A percentile compares a stretch with the other conserved stretches of the same genome.
phyloP scores from a whole-genome alignment of 768 basidiomycete species.

The Piloderma croceum region DNA sequence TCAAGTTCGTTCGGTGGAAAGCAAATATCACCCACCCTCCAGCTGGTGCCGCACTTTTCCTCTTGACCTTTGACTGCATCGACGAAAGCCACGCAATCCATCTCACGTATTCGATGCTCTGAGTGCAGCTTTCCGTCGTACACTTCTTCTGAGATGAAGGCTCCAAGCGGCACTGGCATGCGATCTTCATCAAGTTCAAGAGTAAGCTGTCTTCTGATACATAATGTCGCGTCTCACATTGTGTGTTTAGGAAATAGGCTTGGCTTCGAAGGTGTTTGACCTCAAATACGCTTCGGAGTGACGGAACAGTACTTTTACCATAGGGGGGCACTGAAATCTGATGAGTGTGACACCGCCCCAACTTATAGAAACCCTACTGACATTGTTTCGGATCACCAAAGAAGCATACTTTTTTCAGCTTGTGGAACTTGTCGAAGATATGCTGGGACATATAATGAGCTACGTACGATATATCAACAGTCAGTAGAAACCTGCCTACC shows the following conservation, averaged over 20 bases:
- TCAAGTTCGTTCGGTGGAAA: background rate
- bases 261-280: slow-evolving; percentile 31
- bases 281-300: slow-evolving; percentile 43
- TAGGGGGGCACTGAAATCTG: slow-evolving; percentile 42
- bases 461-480: background rate
- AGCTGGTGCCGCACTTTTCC: slow-evolving; percentile 27
- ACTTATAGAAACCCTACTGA: slow-evolving; percentile 17
- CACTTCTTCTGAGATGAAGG: slow-evolving; percentile 43
- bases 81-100: slow-evolving; percentile 39
- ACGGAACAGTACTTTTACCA: slow-evolving; percentile 35
- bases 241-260: slow-evolving; percentile 40
- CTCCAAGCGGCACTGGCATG: slow-evolving; percentile 44
- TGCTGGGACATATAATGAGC: slow-evolving; percentile 24
- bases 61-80: slow-evolving; percentile 25
- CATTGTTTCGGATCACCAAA: slow-evolving; percentile 53
- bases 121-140: slow-evolving; percentile 38
- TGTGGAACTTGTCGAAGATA: slow-evolving; percentile 36
- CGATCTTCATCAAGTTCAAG: slow-evolving; percentile 33
- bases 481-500: slow-evolving; percentile 21
- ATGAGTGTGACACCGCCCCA: background rate
- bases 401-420: slow-evolving; percentile 42
- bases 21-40: slow-evolving; percentile 29
- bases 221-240: slow-evolving; percentile 31
- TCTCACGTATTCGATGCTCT: slow-evolving; percentile 26
- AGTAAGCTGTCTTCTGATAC: background rate